Conservation (phyloP, 257 asterid genomes). For the Nicotiana tabacum region DNA sequence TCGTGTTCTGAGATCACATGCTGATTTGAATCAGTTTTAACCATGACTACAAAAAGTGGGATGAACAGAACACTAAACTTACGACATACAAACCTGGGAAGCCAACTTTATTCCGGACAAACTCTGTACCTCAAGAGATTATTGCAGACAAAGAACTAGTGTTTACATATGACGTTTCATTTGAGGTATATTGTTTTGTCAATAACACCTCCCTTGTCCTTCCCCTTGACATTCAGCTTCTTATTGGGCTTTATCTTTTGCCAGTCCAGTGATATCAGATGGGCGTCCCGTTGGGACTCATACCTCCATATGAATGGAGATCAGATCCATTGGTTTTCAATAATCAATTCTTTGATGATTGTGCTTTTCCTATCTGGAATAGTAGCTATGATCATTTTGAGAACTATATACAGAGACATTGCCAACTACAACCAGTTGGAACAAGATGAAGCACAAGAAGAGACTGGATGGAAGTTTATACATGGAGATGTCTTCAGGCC, state of each 20-base stretch:
- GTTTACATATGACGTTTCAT: constrained; percentile 45
- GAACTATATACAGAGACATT: constrained; percentile 46
- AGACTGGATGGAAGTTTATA: constrained; percentile 50
- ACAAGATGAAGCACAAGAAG: constrained; percentile 42
- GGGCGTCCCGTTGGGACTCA: constrained; percentile 59
- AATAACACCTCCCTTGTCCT: background rate
- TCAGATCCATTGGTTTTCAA: constrained; percentile 20
- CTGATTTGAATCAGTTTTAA: constrained; percentile 28
- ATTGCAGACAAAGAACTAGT: constrained; percentile 35
- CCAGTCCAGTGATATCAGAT: constrained; percentile 49
- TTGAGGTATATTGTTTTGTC: constrained; percentile 33
- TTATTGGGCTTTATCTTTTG: background rate
- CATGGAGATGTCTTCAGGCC: constrained; percentile 53
- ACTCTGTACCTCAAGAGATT: constrained; percentile 38
- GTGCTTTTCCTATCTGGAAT: constrained; percentile 54
- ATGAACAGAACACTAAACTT: constrained; percentile 31
- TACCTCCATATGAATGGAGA: constrained; percentile 42
- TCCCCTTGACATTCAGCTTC: background rate
- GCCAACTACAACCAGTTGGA: constrained; percentile 44
- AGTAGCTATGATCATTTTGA: constrained; percentile 51
- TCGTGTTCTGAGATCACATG: background rate
- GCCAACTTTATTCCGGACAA: constrained; percentile 14
- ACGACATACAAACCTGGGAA: constrained; percentile 29
- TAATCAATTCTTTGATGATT: constrained; percentile 46
- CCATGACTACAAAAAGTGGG: constrained; percentile 41